phyloP scores from a whole-genome alignment of 352 stramenopile genomes.

The Ophiocytium majus region DNA sequence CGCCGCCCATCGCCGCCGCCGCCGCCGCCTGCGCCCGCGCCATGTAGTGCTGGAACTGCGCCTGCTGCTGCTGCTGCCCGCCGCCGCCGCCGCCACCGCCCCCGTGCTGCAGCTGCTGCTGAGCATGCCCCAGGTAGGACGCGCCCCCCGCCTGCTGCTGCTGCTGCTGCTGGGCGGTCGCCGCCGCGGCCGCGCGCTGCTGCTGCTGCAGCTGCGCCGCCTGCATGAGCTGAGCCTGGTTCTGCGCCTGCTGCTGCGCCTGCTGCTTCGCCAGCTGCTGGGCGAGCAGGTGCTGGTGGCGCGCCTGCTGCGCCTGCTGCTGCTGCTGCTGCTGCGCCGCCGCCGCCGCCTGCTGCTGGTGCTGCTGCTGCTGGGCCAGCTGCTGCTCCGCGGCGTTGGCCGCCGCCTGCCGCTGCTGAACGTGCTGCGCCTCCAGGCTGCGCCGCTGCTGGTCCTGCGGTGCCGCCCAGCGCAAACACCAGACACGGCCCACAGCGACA shows the following conservation, averaged over 20 bases:
- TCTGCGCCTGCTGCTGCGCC: conserved; percentile 11
- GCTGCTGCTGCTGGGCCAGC: not conserved
- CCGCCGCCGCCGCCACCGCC: not conserved
- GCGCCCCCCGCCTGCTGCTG: conserved; percentile 25
- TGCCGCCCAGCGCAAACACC: no score
- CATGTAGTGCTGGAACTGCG: not conserved
- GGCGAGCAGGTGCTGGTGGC: conserved; percentile 26
- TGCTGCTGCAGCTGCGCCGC: conserved; percentile 2
- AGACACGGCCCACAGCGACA: no score
- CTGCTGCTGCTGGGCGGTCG: not conserved
- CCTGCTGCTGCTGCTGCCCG: conserved; percentile 20
- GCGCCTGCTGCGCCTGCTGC: conserved; percentile 1
- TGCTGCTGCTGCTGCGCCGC: conserved; percentile 8
- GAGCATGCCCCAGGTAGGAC: not conserved
- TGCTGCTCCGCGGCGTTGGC: not conserved
- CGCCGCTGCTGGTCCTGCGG: not conserved
- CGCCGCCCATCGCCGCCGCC: no score
- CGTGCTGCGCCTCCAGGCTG: not conserved
- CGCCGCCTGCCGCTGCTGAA: conserved; percentile 11
- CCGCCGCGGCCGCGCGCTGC: not conserved
- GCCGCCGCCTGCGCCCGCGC: not conserved
- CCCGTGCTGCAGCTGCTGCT: conserved; percentile 24
- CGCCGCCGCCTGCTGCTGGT: conserved; percentile 11
- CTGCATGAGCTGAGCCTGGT: not conserved
- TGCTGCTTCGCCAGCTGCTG: conserved; percentile 17